phyloP scores from a whole-genome alignment of 352 stramenopile species.

The Phytophthora pistaciae region DNA sequence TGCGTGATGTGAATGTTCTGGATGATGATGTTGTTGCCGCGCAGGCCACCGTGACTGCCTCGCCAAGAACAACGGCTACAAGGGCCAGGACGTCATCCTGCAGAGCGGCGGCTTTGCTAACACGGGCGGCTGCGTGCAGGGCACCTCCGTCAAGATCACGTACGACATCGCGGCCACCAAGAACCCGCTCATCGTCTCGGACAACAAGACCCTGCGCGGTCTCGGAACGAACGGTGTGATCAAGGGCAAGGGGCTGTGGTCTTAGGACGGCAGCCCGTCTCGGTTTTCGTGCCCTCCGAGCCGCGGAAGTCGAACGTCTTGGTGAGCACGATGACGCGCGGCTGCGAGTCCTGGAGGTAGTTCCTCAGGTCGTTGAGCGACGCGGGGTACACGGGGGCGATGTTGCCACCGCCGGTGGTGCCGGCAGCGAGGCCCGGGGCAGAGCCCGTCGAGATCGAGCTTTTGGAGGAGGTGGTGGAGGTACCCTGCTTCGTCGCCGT shows the following conservation, averaged over 20 bases:
- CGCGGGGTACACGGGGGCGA: not conserved
- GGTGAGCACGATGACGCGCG: not conserved
- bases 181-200: not conserved
- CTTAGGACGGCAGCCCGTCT: not conserved
- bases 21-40: not conserved
- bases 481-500: not conserved
- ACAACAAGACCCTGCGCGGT: not conserved
- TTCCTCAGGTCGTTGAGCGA: not conserved
- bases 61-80: constrained; percentile 5
- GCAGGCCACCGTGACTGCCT: no score
- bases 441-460: not conserved
- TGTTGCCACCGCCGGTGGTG: not conserved
- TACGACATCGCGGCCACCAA: not conserved
- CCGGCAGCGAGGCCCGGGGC: no score
- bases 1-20: no score
- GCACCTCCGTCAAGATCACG: not conserved
- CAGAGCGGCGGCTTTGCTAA: not conserved
- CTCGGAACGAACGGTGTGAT: not conserved
- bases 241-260: not conserved
- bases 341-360: not conserved
- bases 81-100: not conserved
- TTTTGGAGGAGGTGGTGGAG: not conserved
- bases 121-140: not conserved
- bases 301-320: not conserved
- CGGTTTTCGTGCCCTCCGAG: not conserved